A percentile compares a stretch with the other conserved stretches of the same genome.
Evolutionary conservation across 2,329 filamentous ascomycete species (phyloP).

Genomic region (Aspergillus felis): DNA sequence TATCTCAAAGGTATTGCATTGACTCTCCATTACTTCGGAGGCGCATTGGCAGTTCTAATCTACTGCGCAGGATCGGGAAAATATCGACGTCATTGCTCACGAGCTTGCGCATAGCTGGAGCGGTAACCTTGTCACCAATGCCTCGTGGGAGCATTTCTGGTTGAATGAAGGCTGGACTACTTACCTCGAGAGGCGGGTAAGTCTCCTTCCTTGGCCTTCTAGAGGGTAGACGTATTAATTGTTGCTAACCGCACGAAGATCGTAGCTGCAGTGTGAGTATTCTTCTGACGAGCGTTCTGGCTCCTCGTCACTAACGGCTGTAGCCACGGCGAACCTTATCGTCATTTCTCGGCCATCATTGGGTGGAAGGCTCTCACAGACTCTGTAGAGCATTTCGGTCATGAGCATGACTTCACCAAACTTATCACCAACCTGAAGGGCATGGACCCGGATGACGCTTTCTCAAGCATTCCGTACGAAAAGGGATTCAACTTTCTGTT

Average conservation of each 20-base stretch:
- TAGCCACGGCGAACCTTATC: conserved; percentile 77
- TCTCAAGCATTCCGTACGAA: conserved; percentile 88
- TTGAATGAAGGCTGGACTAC: conserved; percentile 84
- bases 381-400: conserved; percentile 71
- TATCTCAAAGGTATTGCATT: conserved; percentile 63
- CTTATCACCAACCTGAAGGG: conserved; percentile 82
- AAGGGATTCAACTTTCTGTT: conserved; percentile 96
- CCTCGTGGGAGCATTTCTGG: conserved; percentile 54
- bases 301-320: not conserved
- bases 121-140: conserved; percentile 65
- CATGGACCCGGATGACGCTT: conserved; percentile 92
- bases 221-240: not conserved
- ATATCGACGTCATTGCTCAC: conserved; percentile 94
- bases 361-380: conserved; percentile 90
- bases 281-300: not conserved
- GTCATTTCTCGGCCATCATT: conserved; percentile 92
- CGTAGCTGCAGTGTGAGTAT: conserved; percentile 37
- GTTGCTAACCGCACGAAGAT: conserved; percentile 28
- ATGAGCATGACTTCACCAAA: conserved; percentile 89
- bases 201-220: conserved; percentile 5
- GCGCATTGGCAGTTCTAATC: conserved; percentile 1
- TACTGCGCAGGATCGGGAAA: conserved; percentile 62
- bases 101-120: conserved; percentile 77
- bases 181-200: conserved; percentile 77
- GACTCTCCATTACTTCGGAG: not conserved